Conservation (phyloP, 495 filamentous ascomycete species). For the Daldinia loculata region DNA sequence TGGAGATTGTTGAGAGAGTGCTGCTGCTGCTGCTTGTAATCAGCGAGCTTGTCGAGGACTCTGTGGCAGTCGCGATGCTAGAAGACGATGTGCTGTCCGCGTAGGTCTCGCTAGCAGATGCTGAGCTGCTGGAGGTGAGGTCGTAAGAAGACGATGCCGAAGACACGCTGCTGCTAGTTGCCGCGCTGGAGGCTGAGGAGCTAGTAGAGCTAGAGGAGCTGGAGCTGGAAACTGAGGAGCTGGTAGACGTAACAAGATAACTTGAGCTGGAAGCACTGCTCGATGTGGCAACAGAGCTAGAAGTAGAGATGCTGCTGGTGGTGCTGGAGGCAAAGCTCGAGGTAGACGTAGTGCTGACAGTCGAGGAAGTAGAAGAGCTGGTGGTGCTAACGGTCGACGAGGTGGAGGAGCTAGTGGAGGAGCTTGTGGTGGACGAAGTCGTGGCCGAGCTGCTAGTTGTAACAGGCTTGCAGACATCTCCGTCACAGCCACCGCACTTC, state of each 20-base stretch:
- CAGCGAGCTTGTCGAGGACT: slow-evolving; percentile 24
- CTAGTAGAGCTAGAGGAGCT: background rate
- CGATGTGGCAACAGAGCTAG: slow-evolving; percentile 15
- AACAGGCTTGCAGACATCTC: slow-evolving; percentile 25
- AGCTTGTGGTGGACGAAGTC: background rate
- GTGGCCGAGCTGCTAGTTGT: slow-evolving; percentile 8
- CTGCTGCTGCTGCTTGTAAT: slow-evolving; percentile 34
- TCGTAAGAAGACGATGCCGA: slow-evolving; percentile 10
- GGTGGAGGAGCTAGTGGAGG: background rate
- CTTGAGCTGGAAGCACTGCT: slow-evolving; percentile 14
- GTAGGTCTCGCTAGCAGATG: slow-evolving; percentile 5
- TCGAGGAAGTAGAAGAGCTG: slow-evolving; percentile 2
- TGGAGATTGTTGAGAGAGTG: slow-evolving; percentile 20
- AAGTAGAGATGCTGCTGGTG: slow-evolving; percentile 11
- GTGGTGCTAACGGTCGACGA: background rate
- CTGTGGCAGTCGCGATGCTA: slow-evolving; percentile 17
- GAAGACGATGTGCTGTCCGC: slow-evolving; percentile 23
- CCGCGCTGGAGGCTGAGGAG: slow-evolving; percentile 4
- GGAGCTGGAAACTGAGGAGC: slow-evolving; percentile 3
- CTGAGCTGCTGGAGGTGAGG: slow-evolving; percentile 13
- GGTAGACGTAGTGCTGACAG: slow-evolving; percentile 4
- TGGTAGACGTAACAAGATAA: background rate
- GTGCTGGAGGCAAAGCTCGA: slow-evolving; percentile 20
- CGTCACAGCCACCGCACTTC: slow-evolving; percentile 33
- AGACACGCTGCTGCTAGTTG: slow-evolving; percentile 4